Conservation (phyloP, 805 yeast genomes). For the Cyberlindnera americana region DNA sequence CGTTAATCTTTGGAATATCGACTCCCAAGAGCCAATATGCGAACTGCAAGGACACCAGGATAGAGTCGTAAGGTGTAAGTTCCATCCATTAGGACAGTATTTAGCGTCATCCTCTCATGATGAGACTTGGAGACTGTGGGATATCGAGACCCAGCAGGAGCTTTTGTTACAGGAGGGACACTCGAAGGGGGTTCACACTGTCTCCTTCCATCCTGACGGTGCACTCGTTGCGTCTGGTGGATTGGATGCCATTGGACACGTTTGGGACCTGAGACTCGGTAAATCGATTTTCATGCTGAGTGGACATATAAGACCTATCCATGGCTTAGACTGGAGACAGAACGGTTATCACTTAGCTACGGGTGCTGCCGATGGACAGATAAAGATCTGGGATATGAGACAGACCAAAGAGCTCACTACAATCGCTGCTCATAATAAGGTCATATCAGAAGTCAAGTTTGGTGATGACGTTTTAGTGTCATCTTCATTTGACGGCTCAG, state of each 20-base stretch:
- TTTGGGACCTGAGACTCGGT: constrained; percentile 90
- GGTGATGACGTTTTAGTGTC: constrained; percentile 44
- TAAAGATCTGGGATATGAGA: constrained; percentile 87
- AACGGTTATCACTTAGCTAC: constrained; percentile 76
- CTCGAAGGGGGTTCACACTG: constrained; percentile 60
- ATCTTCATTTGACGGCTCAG: constrained; percentile 65
- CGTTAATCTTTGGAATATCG: constrained; percentile 15
- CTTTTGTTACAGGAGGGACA: constrained; percentile 84
- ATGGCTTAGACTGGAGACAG: constrained; percentile 67
- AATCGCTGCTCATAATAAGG: constrained; percentile 71
- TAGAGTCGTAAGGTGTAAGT: constrained; percentile 56
- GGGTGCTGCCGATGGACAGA: constrained; percentile 78
- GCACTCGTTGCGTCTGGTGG: constrained; percentile 75
- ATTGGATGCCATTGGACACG: constrained; percentile 61
- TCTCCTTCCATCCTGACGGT: constrained; percentile 74
- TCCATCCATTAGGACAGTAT: constrained; percentile 60
- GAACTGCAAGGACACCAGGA: constrained; percentile 41
- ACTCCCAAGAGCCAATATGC: constrained; percentile 8
- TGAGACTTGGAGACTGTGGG: constrained; percentile 89
- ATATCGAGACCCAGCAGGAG: constrained; percentile 45
- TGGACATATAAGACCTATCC: constrained; percentile 72
- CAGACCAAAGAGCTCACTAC: constrained; percentile 38
- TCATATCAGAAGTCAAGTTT: constrained; percentile 65
- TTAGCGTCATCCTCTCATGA: constrained; percentile 77
- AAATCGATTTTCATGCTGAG: constrained; percentile 50